Percentiles rank a stretch among this genome's conserved stretches.
Evolutionary conservation across 306 rosid species (phyloP).

Genomic region (Dalbergia cochinchinensis): DNA sequence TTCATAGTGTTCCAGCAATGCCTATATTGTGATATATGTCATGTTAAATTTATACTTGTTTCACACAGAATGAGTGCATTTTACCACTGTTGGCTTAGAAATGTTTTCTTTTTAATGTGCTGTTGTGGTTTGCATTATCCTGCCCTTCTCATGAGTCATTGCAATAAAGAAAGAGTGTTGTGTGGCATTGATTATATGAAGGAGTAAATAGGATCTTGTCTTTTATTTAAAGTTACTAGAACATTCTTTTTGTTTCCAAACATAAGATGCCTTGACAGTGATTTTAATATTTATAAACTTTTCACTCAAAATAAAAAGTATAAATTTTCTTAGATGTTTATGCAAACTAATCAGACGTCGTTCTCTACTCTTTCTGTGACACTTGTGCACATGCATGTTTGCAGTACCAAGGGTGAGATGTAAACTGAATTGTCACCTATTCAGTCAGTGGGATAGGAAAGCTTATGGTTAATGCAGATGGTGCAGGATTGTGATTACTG

Average conservation of each 20-base stretch:
- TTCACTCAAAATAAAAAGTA: background rate
- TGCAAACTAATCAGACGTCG: background rate
- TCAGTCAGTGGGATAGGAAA: conserved; percentile 2
- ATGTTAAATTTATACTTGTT: background rate
- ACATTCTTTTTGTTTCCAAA: conserved; percentile 5
- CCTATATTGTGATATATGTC: background rate
- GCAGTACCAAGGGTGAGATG: conserved; percentile 7
- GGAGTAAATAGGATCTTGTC: background rate
- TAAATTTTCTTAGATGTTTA: conserved; percentile 19
- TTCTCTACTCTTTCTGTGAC: background rate
- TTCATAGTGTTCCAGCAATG: background rate
- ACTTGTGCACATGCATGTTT: background rate
- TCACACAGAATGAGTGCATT: background rate
- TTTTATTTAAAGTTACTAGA: background rate
- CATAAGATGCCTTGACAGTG: conserved; percentile 7
- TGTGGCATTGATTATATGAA: conserved; percentile 5
- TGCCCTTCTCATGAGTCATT: conserved; percentile 18
- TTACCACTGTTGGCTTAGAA: conserved; percentile 22
- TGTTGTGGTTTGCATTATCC: conserved; percentile 35
- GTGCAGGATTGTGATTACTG: background rate
- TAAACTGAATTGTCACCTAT: background rate
- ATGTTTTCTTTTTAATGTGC: conserved; percentile 31
- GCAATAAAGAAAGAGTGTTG: conserved; percentile 7
- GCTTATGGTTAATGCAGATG: background rate
- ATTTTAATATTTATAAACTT: background rate